Evolutionary conservation across 192 early-diverging fungal species (phyloP).

Genomic region (Linnemannia elongata): DNA sequence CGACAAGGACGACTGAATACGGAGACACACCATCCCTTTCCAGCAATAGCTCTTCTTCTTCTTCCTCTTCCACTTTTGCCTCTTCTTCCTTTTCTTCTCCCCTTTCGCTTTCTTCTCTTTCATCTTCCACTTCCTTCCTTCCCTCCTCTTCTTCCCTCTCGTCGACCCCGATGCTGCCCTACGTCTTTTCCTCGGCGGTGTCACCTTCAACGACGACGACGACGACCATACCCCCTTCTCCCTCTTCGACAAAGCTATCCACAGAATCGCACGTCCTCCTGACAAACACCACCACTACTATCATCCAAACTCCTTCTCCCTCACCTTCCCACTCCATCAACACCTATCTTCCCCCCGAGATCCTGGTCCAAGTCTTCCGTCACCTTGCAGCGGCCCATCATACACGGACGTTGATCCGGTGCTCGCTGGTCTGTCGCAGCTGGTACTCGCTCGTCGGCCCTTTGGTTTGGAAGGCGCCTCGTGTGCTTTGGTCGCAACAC

Average conservation of each 20-base stretch:
- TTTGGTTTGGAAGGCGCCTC: slow-evolving; percentile 29
- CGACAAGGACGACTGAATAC: neutral
- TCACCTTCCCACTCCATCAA: slow-evolving; percentile 16
- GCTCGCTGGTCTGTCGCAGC: slow-evolving; percentile 39
- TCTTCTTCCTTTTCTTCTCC: too few relatives aligned
- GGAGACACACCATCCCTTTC: neutral
- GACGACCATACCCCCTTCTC: neutral
- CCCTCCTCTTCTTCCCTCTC: neutral
- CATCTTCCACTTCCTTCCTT: neutral
- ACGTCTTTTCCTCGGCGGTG: neutral
- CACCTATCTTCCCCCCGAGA: slow-evolving; percentile 22
- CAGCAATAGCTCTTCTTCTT: too few relatives aligned
- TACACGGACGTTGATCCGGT: slow-evolving; percentile 19
- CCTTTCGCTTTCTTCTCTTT: neutral
- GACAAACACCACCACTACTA: neutral
- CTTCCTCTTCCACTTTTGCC: neutral
- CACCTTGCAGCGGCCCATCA: neutral
- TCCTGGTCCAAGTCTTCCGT: slow-evolving; percentile 29
- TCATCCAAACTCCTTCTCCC: neutral
- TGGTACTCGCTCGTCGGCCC: slow-evolving; percentile 45
- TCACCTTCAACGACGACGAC: neutral
- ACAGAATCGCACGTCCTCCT: neutral
- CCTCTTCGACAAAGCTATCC: neutral
- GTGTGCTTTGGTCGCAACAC: slow-evolving; percentile 49
- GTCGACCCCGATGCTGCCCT: neutral